A percentile compares a stretch with the other conserved stretches of the same genome.
Conservation (phyloP, 495 filamentous ascomycete species). For the Lophium mytilinum region DNA sequence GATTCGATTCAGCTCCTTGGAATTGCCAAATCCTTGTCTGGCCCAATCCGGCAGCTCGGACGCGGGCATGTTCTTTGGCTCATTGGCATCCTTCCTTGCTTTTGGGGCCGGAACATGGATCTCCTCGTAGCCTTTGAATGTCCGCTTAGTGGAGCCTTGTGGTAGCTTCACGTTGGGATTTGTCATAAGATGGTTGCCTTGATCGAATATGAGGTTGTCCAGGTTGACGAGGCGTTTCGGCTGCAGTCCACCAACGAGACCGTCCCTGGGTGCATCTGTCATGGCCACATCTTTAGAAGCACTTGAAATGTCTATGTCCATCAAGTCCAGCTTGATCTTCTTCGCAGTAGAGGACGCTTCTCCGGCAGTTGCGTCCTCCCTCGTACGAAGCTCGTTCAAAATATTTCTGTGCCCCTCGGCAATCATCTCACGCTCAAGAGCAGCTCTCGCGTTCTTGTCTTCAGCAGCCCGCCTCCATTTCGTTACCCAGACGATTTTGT, state of each 20-base stretch:
- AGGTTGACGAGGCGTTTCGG: constrained; percentile 83
- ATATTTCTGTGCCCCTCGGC: constrained; percentile 80
- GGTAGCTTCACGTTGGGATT: constrained; percentile 93
- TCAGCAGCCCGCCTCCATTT: constrained; percentile 76
- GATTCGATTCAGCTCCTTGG: constrained; percentile 82
- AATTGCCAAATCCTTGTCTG: constrained; percentile 69
- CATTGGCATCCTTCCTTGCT: constrained; percentile 67
- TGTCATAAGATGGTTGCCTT: constrained; percentile 97
- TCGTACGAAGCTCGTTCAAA: constrained; percentile 70
- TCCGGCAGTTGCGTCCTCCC: constrained; percentile 41
- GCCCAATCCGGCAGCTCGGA: constrained; percentile 91
- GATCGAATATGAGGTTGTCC: constrained; percentile 93
- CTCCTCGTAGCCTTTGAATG: constrained; percentile 97
- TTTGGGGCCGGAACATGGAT: constrained; percentile 93
- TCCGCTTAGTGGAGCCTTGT: constrained; percentile 86
- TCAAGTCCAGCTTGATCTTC: constrained; percentile 74
- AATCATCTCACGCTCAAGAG: constrained; percentile 82
- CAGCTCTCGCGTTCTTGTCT: constrained; percentile 64
- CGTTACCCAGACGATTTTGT: constrained; percentile 93
- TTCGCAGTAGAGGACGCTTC: constrained; percentile 52
- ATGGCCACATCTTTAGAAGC: constrained; percentile 42
- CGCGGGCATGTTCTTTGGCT: constrained; percentile 68
- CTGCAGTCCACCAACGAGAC: constrained; percentile 75
- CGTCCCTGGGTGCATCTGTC: constrained; percentile 49
- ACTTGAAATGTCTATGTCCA: constrained; percentile 81